Evolutionary conservation across 768 basidiomycete genomes (phyloP).

Genomic region (Russula earlei): DNA sequence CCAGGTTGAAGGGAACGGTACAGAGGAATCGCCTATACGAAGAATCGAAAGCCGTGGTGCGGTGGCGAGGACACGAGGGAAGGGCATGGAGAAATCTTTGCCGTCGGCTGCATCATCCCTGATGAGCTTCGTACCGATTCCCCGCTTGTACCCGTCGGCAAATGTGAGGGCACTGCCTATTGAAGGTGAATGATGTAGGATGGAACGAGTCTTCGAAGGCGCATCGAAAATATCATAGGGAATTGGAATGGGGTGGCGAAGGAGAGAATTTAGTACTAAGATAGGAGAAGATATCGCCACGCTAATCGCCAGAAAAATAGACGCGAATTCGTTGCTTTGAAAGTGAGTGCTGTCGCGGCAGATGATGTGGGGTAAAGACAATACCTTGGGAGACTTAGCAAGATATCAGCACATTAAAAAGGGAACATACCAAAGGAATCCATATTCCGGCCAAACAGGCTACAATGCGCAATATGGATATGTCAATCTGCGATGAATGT

Average conservation of each 20-base stretch:
- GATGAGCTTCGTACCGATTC: slow-evolving; percentile 48
- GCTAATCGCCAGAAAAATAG: slow-evolving; percentile 50
- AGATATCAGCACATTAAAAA: neutral
- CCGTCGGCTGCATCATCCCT: slow-evolving; percentile 67
- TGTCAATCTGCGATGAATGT: slow-evolving; percentile 41
- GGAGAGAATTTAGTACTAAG: slow-evolving; percentile 49
- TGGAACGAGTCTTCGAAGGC: slow-evolving; percentile 33
- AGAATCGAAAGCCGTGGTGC: slow-evolving; percentile 61
- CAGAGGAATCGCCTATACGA: slow-evolving; percentile 32
- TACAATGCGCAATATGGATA: slow-evolving; percentile 44
- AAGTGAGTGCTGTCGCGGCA: slow-evolving; percentile 34
- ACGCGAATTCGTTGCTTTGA: slow-evolving; percentile 30
- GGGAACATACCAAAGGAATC: slow-evolving; percentile 52
- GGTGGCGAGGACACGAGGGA: slow-evolving; percentile 52
- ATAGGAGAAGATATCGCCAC: slow-evolving; percentile 62
- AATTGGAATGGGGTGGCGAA: slow-evolving; percentile 55
- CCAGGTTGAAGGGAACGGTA: neutral
- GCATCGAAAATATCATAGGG: slow-evolving; percentile 57
- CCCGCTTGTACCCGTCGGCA: slow-evolving; percentile 54
- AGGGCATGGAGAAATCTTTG: slow-evolving; percentile 50
- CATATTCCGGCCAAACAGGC: slow-evolving; percentile 63
- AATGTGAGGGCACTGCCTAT: slow-evolving; percentile 36
- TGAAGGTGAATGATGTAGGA: slow-evolving; percentile 36
- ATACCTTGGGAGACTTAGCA: slow-evolving; percentile 31
- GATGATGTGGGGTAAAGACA: slow-evolving; percentile 55